Conservation (phyloP, 1,139 yeast species). For the Suzukiozyma palmioleophila region DNA sequence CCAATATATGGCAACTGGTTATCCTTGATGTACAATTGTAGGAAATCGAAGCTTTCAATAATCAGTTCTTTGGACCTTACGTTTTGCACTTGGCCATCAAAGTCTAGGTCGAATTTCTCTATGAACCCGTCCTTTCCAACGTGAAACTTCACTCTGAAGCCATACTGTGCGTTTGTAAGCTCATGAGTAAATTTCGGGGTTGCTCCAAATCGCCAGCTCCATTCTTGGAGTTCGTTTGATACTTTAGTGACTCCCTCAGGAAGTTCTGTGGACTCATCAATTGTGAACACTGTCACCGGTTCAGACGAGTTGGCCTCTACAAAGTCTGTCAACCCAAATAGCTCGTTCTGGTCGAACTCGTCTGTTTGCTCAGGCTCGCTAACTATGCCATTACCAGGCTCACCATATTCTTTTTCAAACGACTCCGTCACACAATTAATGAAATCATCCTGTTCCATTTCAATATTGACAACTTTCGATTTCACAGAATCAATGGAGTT, state of each 20-base stretch:
- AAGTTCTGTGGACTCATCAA: conserved; percentile 30
- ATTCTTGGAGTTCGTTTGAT: conserved; percentile 42
- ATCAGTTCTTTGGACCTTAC: conserved; percentile 15
- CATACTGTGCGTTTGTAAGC: conserved; percentile 26
- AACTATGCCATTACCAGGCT: neutral
- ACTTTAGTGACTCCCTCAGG: conserved; percentile 43
- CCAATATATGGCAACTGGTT: conserved; percentile 37
- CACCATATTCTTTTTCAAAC: conserved; percentile 38
- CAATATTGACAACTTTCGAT: conserved; percentile 69
- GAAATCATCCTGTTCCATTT: conserved; percentile 43
- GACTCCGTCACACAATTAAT: conserved; percentile 41
- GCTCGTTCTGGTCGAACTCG: conserved; percentile 25
- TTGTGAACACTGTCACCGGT: conserved; percentile 13
- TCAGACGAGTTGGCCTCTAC: conserved; percentile 14
- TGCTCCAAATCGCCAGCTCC: conserved; percentile 73
- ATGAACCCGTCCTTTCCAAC: conserved; percentile 40
- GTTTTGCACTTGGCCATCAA: conserved; percentile 11
- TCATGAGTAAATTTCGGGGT: conserved; percentile 63
- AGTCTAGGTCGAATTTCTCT: conserved; percentile 17
- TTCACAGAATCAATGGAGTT: conserved; percentile 72
- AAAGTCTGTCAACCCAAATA: conserved; percentile 34
- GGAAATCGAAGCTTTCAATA: conserved; percentile 25
- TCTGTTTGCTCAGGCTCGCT: conserved; percentile 5
- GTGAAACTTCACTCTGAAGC: conserved; percentile 30
- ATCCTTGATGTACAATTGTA: conserved; percentile 21